Evolutionary conservation across 2,329 filamentous ascomycete species (phyloP).

Genomic region (Colletotrichum sp.): DNA sequence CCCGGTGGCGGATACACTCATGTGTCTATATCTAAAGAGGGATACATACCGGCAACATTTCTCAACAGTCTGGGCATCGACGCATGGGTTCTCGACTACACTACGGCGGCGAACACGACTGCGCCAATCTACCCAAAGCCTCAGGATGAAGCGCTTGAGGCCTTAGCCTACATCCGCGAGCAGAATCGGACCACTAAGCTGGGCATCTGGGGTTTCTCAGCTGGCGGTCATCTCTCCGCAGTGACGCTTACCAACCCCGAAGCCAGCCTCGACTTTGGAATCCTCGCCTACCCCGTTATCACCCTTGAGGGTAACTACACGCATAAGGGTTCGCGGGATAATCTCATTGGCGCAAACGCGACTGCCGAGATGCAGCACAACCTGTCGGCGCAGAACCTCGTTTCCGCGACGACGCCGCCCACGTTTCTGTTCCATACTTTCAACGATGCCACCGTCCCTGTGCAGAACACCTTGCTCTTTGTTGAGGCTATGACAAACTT

Average conservation of each 20-base stretch:
- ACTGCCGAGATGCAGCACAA: constrained; percentile 15
- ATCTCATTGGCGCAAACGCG: constrained; percentile 23
- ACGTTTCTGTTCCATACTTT: constrained; percentile 39
- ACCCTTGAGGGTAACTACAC: constrained; percentile 22
- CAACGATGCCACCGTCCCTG: constrained; percentile 29
- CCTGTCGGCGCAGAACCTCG: constrained; percentile 29
- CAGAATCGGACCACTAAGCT: constrained; percentile 22
- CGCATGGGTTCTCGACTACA: constrained; percentile 26
- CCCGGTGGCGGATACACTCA: constrained; percentile 22
- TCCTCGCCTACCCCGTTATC: constrained; percentile 27
- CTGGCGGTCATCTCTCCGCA: constrained; percentile 26
- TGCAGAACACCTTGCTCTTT: constrained; percentile 31
- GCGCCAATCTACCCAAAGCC: constrained; percentile 23
- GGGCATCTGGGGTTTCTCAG: constrained; percentile 28
- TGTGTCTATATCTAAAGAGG: constrained; percentile 21
- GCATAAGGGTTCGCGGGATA: constrained; percentile 22
- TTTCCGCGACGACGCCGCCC: constrained; percentile 29
- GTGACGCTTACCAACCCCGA: constrained; percentile 23
- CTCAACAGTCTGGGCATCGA: constrained; percentile 23
- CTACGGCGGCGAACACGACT: constrained; percentile 13
- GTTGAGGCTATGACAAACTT: constrained; percentile 27
- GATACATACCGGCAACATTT: constrained; percentile 15
- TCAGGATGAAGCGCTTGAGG: constrained; percentile 20
- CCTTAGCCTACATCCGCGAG: constrained; percentile 21
- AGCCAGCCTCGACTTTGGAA: constrained; percentile 24